These are phyloP conservation scores for Symbiodinium pilosum DNA, from an alignment of 73 alveolate species.

Conservation along the genomic window DNA sequence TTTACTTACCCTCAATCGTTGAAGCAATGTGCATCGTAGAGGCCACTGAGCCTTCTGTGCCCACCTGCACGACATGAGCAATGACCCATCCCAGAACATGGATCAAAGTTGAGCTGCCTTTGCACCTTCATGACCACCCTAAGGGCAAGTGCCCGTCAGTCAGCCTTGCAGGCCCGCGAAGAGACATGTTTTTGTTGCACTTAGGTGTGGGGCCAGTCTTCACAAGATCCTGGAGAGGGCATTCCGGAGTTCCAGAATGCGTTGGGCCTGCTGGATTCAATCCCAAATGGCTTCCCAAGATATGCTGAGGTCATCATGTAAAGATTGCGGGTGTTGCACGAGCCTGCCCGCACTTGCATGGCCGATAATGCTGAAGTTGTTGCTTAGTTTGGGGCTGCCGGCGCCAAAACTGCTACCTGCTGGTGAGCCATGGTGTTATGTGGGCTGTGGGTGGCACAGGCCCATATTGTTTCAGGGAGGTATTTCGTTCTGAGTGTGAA, in stretches of 20 bases:
- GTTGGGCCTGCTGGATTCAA: slow-evolving; percentile 59
- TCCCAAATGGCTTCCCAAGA: background rate
- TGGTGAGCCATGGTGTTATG: background rate
- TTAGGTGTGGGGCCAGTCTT: slow-evolving; percentile 83
- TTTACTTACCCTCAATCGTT: no score
- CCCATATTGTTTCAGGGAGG: no score
- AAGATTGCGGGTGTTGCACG: background rate
- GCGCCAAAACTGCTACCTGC: background rate
- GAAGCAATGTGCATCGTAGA: no score
- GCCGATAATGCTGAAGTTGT: background rate
- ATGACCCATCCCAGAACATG: no score
- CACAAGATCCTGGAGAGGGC: slow-evolving; percentile 87
- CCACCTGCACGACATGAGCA: no score
- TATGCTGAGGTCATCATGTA: slow-evolving; percentile 9
- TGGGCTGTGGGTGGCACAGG: background rate
- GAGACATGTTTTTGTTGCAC: background rate
- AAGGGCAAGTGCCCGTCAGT: no score
- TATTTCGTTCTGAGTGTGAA: no score
- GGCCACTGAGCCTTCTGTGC: no score
- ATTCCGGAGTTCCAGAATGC: slow-evolving; percentile 79
- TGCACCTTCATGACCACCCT: no score
- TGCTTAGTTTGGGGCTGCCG: background rate
- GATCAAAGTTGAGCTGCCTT: no score
- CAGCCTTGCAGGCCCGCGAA: no score
- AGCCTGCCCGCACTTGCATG: background rate